These are phyloP conservation scores for Fusarium ramigenum DNA, from an alignment of 2,329 filamentous ascomycete genomes.

Conservation along the genomic window DNA sequence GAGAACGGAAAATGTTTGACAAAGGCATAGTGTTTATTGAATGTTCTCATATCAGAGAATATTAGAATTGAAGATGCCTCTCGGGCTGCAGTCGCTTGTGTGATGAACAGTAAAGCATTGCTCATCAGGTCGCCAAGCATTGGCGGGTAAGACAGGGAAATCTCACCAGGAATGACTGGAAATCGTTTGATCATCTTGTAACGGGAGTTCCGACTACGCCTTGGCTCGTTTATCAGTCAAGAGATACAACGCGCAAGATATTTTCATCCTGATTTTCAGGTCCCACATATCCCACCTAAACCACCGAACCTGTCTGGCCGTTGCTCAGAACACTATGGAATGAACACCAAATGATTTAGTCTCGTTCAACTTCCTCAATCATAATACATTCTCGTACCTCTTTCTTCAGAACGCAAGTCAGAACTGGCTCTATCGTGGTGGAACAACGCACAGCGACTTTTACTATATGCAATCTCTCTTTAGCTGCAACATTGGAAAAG, in stretches of 20 bases:
- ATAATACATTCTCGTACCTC: rapidly evolving
- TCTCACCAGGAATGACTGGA: not conserved
- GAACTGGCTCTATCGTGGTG: too few relatives aligned
- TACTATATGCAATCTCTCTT: not conserved
- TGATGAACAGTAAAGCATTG: not conserved
- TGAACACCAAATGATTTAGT: not conserved
- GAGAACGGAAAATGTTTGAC: rapidly evolving
- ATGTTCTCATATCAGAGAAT: not conserved
- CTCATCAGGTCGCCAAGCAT: not conserved
- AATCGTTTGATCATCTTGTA: not conserved
- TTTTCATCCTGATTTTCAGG: not conserved
- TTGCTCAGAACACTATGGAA: not conserved
- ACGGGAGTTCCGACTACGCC: too few relatives aligned
- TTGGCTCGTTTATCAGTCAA: not conserved
- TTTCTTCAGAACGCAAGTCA: too few relatives aligned
- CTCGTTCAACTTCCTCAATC: rapidly evolving
- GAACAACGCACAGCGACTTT: not conserved
- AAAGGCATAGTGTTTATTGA: rapidly evolving
- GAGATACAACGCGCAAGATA: not conserved
- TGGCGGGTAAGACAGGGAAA: not conserved
- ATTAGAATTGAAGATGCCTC: not conserved
- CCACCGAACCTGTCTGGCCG: not conserved
- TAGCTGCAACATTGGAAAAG: too few relatives aligned
- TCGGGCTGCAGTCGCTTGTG: not conserved
- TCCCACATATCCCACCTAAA: not conserved